A percentile compares a stretch with the other conserved stretches of the same genome.
Conservation (phyloP, 2,329 filamentous ascomycete genomes). For the Nothopassalora personata region DNA sequence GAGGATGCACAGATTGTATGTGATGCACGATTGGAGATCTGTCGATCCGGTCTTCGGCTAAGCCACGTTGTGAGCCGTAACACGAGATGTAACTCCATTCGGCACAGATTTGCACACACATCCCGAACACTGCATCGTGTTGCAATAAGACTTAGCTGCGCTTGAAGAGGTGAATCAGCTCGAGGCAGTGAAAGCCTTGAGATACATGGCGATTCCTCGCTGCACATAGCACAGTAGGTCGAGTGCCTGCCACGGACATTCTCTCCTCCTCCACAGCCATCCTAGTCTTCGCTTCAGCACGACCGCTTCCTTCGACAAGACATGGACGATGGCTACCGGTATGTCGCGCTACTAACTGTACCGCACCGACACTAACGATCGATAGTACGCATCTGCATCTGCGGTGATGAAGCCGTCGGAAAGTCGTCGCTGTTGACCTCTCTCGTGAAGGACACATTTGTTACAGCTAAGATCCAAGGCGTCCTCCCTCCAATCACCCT, state of each 20-base stretch:
- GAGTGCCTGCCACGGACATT: background rate
- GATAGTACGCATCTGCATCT: slow-evolving; percentile 85
- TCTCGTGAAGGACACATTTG: slow-evolving; percentile 94
- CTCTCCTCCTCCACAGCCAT: background rate
- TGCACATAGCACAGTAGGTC: background rate
- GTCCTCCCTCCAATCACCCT: slow-evolving; percentile 94
- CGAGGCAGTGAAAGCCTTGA: no score
- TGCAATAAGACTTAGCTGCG: no score
- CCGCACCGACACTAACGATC: background rate
- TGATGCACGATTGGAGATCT: no score
- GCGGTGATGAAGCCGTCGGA: slow-evolving; percentile 91
- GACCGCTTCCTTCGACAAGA: background rate
- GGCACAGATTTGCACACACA: no score
- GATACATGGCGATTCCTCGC: no score
- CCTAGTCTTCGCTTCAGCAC: background rate
- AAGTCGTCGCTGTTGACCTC: slow-evolving; percentile 70
- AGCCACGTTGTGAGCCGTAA: no score
- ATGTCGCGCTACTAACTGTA: background rate
- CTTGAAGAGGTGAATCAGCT: no score
- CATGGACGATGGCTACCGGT: slow-evolving; percentile 21
- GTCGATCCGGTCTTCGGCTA: no score
- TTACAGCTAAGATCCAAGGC: slow-evolving; percentile 89
- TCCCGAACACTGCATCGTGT: no score
- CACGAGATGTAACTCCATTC: no score
- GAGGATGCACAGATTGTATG: no score